Evolutionary conservation across 2,329 filamentous ascomycete species (phyloP), one percentile per base, ranked within the genome.

Genomic region (Alternaria rosae): DNA sequence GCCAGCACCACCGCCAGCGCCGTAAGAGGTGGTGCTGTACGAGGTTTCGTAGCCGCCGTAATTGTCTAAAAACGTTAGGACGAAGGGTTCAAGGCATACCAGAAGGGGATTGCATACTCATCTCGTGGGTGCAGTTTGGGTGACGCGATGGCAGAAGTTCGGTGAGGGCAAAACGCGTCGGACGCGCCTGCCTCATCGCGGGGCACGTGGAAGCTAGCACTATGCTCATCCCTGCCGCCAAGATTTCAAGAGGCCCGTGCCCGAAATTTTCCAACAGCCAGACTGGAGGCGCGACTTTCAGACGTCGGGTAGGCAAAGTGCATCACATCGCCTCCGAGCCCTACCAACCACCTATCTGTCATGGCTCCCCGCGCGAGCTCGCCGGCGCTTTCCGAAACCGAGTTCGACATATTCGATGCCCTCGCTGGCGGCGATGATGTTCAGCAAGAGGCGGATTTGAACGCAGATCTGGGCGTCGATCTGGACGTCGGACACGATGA

Each of bases 351-450:
- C 51, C 52, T 38, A 61, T 26, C 61, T 23, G 67, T 26, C n/a
- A 97, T 96, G 92, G 85, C 86, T 81, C 85, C 85, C 77, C 89
- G 92, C 74, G 89, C 88, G 74, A 86, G 86, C 59, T 98, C 95
- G 44, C 95, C 94, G 62, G 88, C 93, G 51, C 85, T 87, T 61
- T 98, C 94, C 52, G 94, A 98, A 81, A 91, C 90, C 68, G 95
- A 97, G 76, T 89, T 96, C 74, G 95, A 99, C 75, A 97, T 99
- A 55, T 88, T 93, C 20, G 89, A 86, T 64, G 90, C 91, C 3
- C 84, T 97, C 11, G 91, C 94, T 72, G 86, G 89, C 55, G 86
- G 85, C 23, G 85, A 85, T 65, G 82, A 82, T 54, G 61, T 81
- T 61, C 82, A 83, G 52, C 76, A 82, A 57, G 82, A 69, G 65